Evolutionary conservation across 306 rosid genomes (phyloP), one percentile per base, ranked within the genome.

Genomic region (Vigna radiata): DNA sequence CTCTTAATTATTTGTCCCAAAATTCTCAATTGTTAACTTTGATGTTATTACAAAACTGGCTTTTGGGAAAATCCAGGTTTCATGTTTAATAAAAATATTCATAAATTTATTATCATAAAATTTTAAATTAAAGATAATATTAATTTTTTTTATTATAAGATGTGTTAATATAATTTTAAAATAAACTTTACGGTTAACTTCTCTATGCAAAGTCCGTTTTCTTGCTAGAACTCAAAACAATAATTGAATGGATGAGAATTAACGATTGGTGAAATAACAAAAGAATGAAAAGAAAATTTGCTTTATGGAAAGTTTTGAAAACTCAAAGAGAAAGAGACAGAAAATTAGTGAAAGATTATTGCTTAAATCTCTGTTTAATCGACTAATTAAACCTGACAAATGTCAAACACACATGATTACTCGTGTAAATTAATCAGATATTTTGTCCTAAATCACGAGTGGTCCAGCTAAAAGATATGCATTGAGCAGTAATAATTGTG

Each of bases 361-460:
- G 43, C 19, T 14, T 61, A 29, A 31, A 6, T 14, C 19, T 72
- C 7, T 8, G 14, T 55, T 4, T 27, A 60, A 27, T 1, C 7
- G 63, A 31, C 43, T 80, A 33, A 39, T 15, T 75, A 73, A 58
- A 33, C 46, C 60, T 17, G 41, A 21, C 6, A 25, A 37, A 58
- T 53, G 13, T 50, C 33, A 49, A 75, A 15, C 25, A 21, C 1
- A 7, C 3, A 48, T 12, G 10, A 44, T 7, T 10, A 44, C 4
- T 21, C 6, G 31, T 31, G 55, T 56, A 55, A 64, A 55, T 46
- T 5, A 71, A 36, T 52, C 11, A 79, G 87, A 88, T 82, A 84
- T 80, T 86, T 63, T 66, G 23, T 78, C 77, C 54, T 18, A 49
- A 72, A 89, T 81, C 73, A 81, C 83, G 77, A 79, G 81, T 83